These are phyloP conservation scores for Hemisphaericaspora nanyangensis DNA, from an alignment of 805 yeast genomes.

Conservation along the genomic window DNA sequence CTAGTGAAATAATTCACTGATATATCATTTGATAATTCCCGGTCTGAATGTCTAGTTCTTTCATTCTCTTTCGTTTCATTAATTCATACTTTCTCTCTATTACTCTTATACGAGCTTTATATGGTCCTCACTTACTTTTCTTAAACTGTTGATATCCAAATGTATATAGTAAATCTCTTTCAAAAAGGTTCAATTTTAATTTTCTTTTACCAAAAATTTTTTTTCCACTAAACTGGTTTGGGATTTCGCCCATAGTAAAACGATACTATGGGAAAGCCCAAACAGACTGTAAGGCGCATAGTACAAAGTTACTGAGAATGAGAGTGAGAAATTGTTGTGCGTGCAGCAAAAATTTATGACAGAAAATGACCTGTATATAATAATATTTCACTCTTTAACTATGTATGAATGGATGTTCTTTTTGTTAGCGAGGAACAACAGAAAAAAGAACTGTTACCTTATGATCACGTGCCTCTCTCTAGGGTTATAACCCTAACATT, in stretches of 20 bases:
- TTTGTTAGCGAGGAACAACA: not conserved
- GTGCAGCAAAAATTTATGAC: not conserved
- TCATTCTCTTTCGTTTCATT: not conserved
- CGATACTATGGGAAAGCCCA: too few species aligned
- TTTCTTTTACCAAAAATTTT: not conserved
- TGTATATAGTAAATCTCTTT: not conserved
- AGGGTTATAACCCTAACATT: constrained; percentile 1
- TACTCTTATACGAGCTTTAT: not conserved
- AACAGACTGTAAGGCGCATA: too few species aligned
- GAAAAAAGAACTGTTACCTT: not conserved
- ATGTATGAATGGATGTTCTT: constrained; percentile 1
- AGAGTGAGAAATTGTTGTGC: not conserved
- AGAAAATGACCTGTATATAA: not conserved
- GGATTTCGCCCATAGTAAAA: too few species aligned
- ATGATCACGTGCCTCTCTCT: not conserved
- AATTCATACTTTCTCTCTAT: not conserved
- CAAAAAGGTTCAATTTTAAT: not conserved
- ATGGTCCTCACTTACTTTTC: constrained; percentile 5
- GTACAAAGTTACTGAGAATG: not conserved
- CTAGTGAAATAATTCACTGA: too few species aligned
- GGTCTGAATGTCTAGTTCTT: too few species aligned
- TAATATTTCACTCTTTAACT: too few species aligned
- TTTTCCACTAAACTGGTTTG: constrained; percentile 1
- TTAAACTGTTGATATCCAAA: constrained; percentile 6
- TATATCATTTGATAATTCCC: too few species aligned